Base-by-base conservation (phyloP, 2,329 filamentous ascomycete species). In the Alternaria sp. region DNA sequence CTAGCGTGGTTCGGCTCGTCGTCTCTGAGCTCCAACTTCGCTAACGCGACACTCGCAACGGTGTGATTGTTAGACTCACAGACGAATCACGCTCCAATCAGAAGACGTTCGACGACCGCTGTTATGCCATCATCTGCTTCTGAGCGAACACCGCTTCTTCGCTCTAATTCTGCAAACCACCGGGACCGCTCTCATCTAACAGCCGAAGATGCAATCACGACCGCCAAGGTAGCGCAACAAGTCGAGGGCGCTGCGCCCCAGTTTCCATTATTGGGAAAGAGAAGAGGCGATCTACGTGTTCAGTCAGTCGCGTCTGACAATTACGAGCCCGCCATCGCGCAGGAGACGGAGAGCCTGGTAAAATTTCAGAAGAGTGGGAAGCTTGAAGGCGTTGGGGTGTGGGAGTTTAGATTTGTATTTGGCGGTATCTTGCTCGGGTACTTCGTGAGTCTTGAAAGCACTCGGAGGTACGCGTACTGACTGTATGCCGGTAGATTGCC, bases 401-500 rank as follows among this genome's bases (percentile, higher is more conserved):
- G 69, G 40, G 69, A 60, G 31, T 79, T 79, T 44, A 67, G 75
- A 67, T 72, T 70, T 42, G 72, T 78, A 10, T 78, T 77, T 63
- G 73, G 72, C 5, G 75, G 76, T 4, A 73, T 79, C 8, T 13
- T 78, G 24, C 44, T 76, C 50, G 69, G 71, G 5, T 79, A 78
- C 51, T 77, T 79, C 66, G 77, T 79, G 58, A 65, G 76, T 69
- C 8, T 8, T 33, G 24, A 54, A 36, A 14, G 29, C 9, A 21
- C n/a, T 29, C 6, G 2, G 7, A 55, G 14, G 23, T 37, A 31
- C 50, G 21, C 17, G 23, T 50, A 33, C 46, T 81, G 54, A 79
- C 75, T 8, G 87, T 82, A 72, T 61, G 23, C 55, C n/a, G 17
- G 1, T 28, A 78, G 76, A 65, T 78, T 56, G 71, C 76, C 14